These are phyloP conservation scores for Ascochyta clinopodiicola DNA, from an alignment of 2,329 filamentous ascomycete species.

Conservation along the genomic window DNA sequence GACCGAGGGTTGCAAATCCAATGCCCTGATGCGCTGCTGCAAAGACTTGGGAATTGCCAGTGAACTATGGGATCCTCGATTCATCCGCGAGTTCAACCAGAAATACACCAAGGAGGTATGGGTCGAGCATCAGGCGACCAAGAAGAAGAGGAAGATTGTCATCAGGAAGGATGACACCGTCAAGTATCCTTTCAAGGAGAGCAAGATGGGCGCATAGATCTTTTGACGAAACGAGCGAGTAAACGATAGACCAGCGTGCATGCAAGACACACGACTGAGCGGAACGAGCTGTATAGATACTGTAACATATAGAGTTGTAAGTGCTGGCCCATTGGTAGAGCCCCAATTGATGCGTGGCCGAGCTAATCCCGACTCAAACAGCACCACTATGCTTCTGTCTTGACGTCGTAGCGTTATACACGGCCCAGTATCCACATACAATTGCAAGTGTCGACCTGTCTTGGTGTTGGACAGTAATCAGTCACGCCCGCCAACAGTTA, in stretches of 20 bases:
- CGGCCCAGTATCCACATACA: too few species aligned
- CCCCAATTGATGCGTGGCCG: not conserved
- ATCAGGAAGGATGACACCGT: slow-evolving; percentile 82
- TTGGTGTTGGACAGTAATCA: too few species aligned
- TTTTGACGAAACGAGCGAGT: not conserved
- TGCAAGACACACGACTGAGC: not conserved
- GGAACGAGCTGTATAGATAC: slow-evolving; percentile 1
- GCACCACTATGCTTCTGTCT: not conserved
- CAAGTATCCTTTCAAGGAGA: slow-evolving; percentile 67
- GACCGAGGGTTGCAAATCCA: slow-evolving; percentile 96
- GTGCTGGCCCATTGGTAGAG: not conserved
- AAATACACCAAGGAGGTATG: slow-evolving; percentile 78
- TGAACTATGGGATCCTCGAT: slow-evolving; percentile 95
- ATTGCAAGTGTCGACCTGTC: too few species aligned
- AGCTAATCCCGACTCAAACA: not conserved
- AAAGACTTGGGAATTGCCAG: slow-evolving; percentile 95
- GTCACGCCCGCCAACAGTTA: too few species aligned
- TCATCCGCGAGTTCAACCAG: slow-evolving; percentile 82
- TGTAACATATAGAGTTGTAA: slow-evolving; percentile 1
- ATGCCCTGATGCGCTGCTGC: slow-evolving; percentile 96
- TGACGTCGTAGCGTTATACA: not conserved
- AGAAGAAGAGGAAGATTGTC: slow-evolving; percentile 90
- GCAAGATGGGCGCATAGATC: slow-evolving; percentile 28
- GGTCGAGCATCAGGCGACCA: slow-evolving; percentile 85
- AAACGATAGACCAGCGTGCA: not conserved